phyloP scores from a whole-genome alignment of 148 eudicot genomes.

The Fagopyrum tataricum region DNA sequence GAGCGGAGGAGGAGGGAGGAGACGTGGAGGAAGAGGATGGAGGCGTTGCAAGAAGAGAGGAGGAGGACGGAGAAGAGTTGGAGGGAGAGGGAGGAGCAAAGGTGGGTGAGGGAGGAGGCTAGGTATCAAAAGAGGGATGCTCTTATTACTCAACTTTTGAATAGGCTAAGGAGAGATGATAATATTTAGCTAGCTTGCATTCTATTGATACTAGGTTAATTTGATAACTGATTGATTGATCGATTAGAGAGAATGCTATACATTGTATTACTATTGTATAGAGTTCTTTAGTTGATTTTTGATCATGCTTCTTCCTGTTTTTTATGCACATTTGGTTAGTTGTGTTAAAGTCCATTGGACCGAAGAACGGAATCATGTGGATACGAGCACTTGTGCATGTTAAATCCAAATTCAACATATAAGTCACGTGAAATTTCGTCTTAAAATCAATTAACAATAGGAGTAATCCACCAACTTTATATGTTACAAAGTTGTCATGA shows the following conservation, averaged over 20 bases:
- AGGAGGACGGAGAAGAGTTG: slow-evolving; percentile 58
- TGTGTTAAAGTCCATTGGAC: too few relatives aligned
- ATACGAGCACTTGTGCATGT: too few relatives aligned
- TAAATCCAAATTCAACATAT: too few relatives aligned
- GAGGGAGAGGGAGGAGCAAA: slow-evolving; percentile 80
- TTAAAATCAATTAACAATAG: too few relatives aligned
- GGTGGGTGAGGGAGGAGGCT: slow-evolving; percentile 69
- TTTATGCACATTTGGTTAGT: too few relatives aligned
- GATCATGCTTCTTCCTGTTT: too few relatives aligned
- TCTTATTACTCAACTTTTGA: slow-evolving; percentile 56
- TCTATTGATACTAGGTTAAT: background rate
- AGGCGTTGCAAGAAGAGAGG: slow-evolving; percentile 73
- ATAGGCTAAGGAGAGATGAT: slow-evolving; percentile 64
- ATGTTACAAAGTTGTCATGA: too few relatives aligned
- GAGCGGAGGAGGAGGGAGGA: slow-evolving; percentile 55
- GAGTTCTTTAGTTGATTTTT: too few relatives aligned
- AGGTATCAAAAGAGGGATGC: slow-evolving; percentile 90
- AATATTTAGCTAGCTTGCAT: background rate
- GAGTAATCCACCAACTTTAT: too few relatives aligned
- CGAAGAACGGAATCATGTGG: too few relatives aligned
- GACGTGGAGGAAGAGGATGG: slow-evolving; percentile 77
- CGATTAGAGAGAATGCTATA: background rate
- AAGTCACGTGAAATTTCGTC: too few relatives aligned
- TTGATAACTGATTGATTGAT: background rate
- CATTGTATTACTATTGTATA: background rate